Evolutionary conservation across 352 stramenopile species (phyloP).

Genomic region (Phytophthora quininea): DNA sequence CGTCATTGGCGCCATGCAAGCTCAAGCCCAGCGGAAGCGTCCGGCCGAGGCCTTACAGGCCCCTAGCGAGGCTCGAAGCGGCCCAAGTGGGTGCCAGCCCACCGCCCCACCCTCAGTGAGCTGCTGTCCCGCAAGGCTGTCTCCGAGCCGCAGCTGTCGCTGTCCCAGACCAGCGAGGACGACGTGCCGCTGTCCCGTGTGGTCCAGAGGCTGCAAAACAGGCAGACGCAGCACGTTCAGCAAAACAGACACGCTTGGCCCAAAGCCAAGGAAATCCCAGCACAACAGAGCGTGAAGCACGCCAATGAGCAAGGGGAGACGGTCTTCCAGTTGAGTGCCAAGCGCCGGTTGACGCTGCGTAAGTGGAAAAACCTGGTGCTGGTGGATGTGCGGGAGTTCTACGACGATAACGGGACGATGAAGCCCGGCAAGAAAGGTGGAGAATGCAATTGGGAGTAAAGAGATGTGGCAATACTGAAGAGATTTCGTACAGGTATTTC

Average conservation of each 20-base stretch:
- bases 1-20: constrained; percentile 2
- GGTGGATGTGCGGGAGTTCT: constrained; percentile 82
- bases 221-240: too few species aligned
- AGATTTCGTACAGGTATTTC: constrained; percentile 47
- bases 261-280: constrained; percentile 3
- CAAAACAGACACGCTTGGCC: background rate
- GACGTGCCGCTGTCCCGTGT: constrained; percentile 20
- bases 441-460: background rate
- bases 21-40: constrained; percentile 25
- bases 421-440: constrained; percentile 84
- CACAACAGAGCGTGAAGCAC: background rate
- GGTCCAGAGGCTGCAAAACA: constrained; percentile 8
- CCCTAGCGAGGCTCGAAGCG: constrained; percentile 16
- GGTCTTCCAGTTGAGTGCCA: constrained; percentile 62
- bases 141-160: constrained; percentile 18
- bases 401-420: constrained; percentile 57
- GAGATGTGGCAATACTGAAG: too few species aligned
- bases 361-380: constrained; percentile 58
- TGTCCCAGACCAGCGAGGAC: constrained; percentile 22
- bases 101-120: constrained; percentile 24
- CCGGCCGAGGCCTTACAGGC: constrained; percentile 2
- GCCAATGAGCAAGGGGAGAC: constrained; percentile 27
- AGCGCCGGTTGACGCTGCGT: constrained; percentile 62
- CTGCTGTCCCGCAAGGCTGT: constrained; percentile 28
- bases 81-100: constrained; percentile 8